Evolutionary conservation across 345 rosid genomes (phyloP).

Genomic region (Hibiscus trionum): DNA sequence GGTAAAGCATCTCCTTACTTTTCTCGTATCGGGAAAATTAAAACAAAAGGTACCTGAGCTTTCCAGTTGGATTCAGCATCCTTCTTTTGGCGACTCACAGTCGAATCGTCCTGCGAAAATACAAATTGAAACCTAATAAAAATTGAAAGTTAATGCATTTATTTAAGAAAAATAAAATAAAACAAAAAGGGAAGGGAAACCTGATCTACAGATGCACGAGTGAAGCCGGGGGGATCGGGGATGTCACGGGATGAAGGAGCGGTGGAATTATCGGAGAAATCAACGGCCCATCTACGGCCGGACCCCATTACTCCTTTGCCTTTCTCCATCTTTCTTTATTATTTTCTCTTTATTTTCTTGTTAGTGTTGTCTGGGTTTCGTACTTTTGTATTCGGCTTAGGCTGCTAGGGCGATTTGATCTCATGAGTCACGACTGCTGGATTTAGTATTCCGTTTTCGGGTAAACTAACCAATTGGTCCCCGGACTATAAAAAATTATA

Average conservation of each 20-base stretch:
- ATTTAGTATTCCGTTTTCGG: too few species aligned
- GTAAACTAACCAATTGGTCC: too few species aligned
- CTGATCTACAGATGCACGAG: constrained; percentile 84
- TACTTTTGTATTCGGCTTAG: neutral
- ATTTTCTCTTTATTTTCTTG: neutral
- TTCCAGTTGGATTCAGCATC: constrained; percentile 99
- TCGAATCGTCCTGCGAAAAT: constrained; percentile 71
- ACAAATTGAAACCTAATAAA: neutral
- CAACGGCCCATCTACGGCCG: constrained; percentile 97
- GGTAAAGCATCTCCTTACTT: neutral
- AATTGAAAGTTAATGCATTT: neutral
- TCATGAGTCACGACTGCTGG: too few species aligned
- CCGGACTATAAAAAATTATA: too few species aligned
- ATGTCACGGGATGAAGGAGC: constrained; percentile 77
- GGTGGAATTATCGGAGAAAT: constrained; percentile 82
- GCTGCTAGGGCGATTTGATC: too few species aligned
- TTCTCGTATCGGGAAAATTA: neutral
- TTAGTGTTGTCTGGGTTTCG: neutral
- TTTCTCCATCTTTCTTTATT: constrained; percentile 57
- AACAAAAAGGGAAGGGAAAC: constrained; percentile 20
- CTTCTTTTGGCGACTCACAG: constrained; percentile 78
- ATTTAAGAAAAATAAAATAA: neutral
- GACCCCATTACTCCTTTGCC: constrained; percentile 94
- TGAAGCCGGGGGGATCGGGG: constrained; percentile 89
- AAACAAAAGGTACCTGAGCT: constrained; percentile 45